Percentiles rank a stretch among this genome's conserved stretches.
These are phyloP conservation scores for Monosporascus cannonballus DNA, from an alignment of 2,329 filamentous ascomycete genomes.

Conservation along the genomic window DNA sequence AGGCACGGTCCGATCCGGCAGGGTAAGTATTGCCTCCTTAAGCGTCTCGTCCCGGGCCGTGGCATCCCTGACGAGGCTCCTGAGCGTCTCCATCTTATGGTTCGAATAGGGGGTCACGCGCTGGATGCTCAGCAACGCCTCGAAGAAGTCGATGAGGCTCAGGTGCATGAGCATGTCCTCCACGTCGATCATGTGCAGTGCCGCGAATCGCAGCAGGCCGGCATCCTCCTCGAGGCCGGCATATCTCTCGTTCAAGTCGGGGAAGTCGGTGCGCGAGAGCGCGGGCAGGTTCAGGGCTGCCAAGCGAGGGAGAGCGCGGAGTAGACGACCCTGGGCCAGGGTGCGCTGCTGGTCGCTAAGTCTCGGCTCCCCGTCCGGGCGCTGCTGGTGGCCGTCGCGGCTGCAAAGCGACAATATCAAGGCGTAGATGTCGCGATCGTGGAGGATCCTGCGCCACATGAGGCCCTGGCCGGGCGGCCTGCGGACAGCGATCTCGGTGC, in stretches of 20 bases:
- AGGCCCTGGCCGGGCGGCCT: conserved; percentile 42
- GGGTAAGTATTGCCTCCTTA: conserved; percentile 28
- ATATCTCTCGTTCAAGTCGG: conserved; percentile 25
- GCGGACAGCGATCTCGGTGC: conserved; percentile 31
- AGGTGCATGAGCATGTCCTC: conserved; percentile 44
- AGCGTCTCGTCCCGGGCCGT: conserved; percentile 32
- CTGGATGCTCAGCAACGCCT: conserved; percentile 43
- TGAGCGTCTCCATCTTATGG: conserved; percentile 30
- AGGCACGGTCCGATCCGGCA: conserved; percentile 44
- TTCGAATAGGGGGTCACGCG: conserved; percentile 32
- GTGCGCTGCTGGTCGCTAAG: conserved; percentile 33
- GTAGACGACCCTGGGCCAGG: conserved; percentile 46
- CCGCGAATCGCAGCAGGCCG: conserved; percentile 45
- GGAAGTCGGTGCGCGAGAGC: conserved; percentile 31
- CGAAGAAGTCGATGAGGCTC: conserved; percentile 47
- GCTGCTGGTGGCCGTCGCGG: conserved; percentile 22
- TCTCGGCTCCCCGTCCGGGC: conserved; percentile 8
- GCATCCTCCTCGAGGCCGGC: conserved; percentile 18
- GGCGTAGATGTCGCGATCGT: conserved; percentile 36
- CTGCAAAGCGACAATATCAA: conserved; percentile 36
- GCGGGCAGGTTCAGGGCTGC: conserved; percentile 39
- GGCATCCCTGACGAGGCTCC: conserved; percentile 36
- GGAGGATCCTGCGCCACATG: conserved; percentile 49
- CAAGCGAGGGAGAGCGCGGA: conserved; percentile 46
- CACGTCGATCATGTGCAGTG: conserved; percentile 44